Evolutionary conservation across 2,329 filamentous ascomycete species (phyloP).

Genomic region (Massarina eburnea): DNA sequence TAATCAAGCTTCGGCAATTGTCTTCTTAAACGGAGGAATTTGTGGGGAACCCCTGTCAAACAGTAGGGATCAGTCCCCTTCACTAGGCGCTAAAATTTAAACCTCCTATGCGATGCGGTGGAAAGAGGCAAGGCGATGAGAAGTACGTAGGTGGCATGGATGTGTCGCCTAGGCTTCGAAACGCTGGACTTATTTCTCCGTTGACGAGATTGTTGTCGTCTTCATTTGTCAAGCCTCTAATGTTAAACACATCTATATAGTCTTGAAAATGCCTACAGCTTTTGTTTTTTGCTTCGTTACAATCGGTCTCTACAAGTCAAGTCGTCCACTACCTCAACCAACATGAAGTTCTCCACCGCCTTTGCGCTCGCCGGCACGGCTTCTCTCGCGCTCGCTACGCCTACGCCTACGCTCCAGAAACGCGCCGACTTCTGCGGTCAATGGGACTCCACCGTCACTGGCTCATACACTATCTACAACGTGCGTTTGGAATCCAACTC

Average conservation of each 20-base stretch:
- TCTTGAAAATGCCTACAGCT: neutral
- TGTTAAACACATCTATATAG: neutral
- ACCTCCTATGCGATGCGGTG: neutral
- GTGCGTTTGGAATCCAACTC: neutral
- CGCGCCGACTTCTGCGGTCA: slow-evolving; percentile 38
- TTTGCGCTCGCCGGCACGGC: slow-evolving; percentile 28
- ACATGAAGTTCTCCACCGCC: slow-evolving; percentile 33
- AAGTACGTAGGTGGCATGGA: neutral
- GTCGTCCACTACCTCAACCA: slow-evolving; percentile 1
- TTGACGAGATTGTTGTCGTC: neutral
- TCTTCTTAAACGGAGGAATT: slow-evolving; percentile 11
- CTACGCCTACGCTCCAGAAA: slow-evolving; percentile 28
- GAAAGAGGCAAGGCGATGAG: neutral
- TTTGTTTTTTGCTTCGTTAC: neutral
- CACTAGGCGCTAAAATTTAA: neutral
- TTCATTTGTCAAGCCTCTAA: neutral
- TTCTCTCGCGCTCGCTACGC: slow-evolving; percentile 30
- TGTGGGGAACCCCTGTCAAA: slow-evolving; percentile 10
- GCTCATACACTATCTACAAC: slow-evolving; percentile 39
- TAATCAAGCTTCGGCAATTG: slow-evolving; percentile 25
- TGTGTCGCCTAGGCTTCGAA: neutral
- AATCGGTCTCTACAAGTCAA: neutral
- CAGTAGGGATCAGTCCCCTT: neutral
- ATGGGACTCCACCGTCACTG: slow-evolving; percentile 30
- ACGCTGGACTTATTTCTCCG: slow-evolving; percentile 4